Percentiles rank a stretch among this genome's conserved stretches.
Evolutionary conservation across 1,139 yeast genomes (phyloP).

Genomic region (Geotrichum citri-aurantii): DNA sequence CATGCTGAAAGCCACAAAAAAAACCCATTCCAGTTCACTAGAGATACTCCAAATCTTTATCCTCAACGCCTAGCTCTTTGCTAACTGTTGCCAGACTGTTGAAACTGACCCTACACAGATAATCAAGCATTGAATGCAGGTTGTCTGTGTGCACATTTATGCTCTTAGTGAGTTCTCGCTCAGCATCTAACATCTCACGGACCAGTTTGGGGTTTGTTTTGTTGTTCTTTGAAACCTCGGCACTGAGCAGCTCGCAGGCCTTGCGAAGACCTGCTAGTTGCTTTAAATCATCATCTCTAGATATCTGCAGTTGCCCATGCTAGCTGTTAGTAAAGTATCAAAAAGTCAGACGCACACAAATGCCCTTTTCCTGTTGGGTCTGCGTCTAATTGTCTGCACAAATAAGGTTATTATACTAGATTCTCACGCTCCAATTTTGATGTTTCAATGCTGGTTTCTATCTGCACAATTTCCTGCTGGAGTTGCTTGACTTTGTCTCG

Average conservation of each 20-base stretch:
- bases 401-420: constrained; percentile 1
- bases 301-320: background rate
- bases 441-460: constrained; percentile 5
- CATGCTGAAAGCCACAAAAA: background rate
- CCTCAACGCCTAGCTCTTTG: constrained; percentile 31
- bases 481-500: constrained; percentile 19
- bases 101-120: constrained; percentile 26
- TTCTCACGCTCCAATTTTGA: constrained; percentile 16
- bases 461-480: constrained; percentile 13
- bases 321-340: background rate
- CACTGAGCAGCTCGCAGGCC: constrained; percentile 19
- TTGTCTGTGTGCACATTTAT: constrained; percentile 32
- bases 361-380: too few relatives aligned
- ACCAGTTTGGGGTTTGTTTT: constrained; percentile 25
- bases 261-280: background rate
- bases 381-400: too few relatives aligned
- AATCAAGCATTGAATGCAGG: constrained; percentile 27
- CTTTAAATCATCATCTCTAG: constrained; percentile 6
- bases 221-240: constrained; percentile 27
- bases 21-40: too few relatives aligned
- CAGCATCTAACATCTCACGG: constrained; percentile 13
- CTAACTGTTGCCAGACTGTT: constrained; percentile 22
- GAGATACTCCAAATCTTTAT: constrained; percentile 22
- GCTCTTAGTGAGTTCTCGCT: constrained; percentile 7
- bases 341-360: too few relatives aligned